A percentile compares a stretch with the other conserved stretches of the same genome.
Conservation (phyloP, 331 rosid species). For the Ulmus americana region DNA sequence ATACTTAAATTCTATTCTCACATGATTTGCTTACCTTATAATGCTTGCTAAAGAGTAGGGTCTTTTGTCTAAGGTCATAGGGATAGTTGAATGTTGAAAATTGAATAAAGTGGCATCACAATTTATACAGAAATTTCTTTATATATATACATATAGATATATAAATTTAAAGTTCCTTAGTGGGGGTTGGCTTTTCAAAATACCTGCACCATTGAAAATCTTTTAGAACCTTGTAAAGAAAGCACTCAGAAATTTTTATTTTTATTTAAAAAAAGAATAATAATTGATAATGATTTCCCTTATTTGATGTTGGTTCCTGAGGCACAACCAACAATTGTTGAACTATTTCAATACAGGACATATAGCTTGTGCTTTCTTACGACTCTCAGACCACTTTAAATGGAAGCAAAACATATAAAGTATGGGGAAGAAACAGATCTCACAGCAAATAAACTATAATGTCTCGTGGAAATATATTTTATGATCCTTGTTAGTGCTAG, state of each 20-base stretch:
- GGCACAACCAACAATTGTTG: constrained; percentile 16
- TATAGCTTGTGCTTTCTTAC: not conserved
- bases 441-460: not conserved
- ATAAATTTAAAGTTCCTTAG: not conserved
- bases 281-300: not conserved
- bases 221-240: not conserved
- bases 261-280: not conserved
- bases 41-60: not conserved
- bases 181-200: constrained; percentile 8
- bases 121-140: not conserved
- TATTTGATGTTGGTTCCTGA: constrained; percentile 13
- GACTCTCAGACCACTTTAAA: not conserved
- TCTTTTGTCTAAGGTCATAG: not conserved
- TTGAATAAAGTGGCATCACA: not conserved
- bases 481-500: not conserved
- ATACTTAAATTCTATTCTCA: not conserved
- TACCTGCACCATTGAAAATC: constrained; percentile 2
- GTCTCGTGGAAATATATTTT: not conserved
- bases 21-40: not conserved
- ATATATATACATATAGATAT: not conserved
- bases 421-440: not conserved
- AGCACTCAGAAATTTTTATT: not conserved
- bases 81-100: not conserved
- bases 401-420: not conserved
- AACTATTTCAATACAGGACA: constrained; percentile 12